Evolutionary conservation across 768 basidiomycete genomes (phyloP).

Genomic region (Calocybe cyanea): DNA sequence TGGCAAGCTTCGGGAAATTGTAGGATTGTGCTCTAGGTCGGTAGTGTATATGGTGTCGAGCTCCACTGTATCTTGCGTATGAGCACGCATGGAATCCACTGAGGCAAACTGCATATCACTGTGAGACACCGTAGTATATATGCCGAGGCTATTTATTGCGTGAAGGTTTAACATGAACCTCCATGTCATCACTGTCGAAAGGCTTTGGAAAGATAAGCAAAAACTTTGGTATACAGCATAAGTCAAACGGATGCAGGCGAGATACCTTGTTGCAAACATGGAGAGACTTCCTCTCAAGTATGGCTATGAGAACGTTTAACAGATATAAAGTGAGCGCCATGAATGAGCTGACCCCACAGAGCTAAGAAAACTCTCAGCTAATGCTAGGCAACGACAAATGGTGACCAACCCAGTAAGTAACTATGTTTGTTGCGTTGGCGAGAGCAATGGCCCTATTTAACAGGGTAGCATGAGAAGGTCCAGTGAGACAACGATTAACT

Average conservation of each 20-base stretch:
- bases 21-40: neutral
- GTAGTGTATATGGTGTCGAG: conserved; percentile 2
- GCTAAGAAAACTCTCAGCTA: neutral
- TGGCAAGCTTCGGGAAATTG: no score
- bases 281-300: conserved; percentile 3
- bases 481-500: neutral
- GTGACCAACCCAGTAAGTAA: neutral
- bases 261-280: conserved; percentile 1
- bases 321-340: neutral
- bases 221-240: neutral
- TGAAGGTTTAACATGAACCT: conserved; percentile 4
- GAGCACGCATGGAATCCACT: no score
- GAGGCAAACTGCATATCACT: neutral
- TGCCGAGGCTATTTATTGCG: neutral
- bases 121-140: neutral
- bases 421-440: neutral
- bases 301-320: neutral
- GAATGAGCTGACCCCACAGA: neutral
- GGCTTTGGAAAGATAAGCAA: neutral
- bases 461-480: neutral
- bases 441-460: no score
- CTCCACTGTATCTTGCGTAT: neutral
- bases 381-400: neutral
- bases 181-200: conserved; percentile 5
- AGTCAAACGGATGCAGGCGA: conserved; percentile 32